Evolutionary conservation across 208 protist species (phyloP), one percentile per base, ranked within the genome.

Genomic region (Leishmania turanica): DNA sequence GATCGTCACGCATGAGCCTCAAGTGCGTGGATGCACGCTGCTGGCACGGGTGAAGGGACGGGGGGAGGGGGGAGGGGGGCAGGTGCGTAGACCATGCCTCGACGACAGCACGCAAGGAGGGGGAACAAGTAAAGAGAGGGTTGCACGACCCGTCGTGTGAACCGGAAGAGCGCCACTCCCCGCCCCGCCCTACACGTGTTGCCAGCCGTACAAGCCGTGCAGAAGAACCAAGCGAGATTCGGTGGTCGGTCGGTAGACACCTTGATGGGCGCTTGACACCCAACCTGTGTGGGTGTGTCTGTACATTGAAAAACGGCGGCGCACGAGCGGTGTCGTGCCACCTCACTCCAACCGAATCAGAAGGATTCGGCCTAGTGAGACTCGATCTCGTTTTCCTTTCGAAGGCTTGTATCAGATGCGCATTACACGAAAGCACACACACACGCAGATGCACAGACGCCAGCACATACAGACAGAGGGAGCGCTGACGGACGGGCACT

Each of bases 401-500:
- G 31, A 34, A 19, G 3, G 31, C 2, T 68, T 5, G n/a, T 68
- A 54, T 68, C 31, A 68, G 31, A 40, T 40, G 19, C 31, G 62
- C 27, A 40, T 68, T 68, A 68, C 62, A 68, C 11, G 9, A 68
- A 17, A 68, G 62, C 34, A 58, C 42, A 81, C 42, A 81, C 8
- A 58, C 42, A 78, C 54, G 49, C 15, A 54, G 37, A 64, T 19
- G 68, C 11, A 27, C 62, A 78, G 51, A 47, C n/a, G 21, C 51
- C 51, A 54, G 51, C 51, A 21, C 51, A 54, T 54, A 21, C 9
- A 21, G 17, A 21, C 17, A 21, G 15, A 54, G 15, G 27, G 7
- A 13, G n/a, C 27, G n/a, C 58, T 4, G 27, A 34, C 9, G 27
- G 58, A 17, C 4, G 0, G 15, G 17, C 17, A 21, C 51, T 13